Evolutionary conservation across 2,329 filamentous ascomycete genomes (phyloP), one percentile per base, ranked within the genome.

Genomic region (Sporothrix mexicana): DNA sequence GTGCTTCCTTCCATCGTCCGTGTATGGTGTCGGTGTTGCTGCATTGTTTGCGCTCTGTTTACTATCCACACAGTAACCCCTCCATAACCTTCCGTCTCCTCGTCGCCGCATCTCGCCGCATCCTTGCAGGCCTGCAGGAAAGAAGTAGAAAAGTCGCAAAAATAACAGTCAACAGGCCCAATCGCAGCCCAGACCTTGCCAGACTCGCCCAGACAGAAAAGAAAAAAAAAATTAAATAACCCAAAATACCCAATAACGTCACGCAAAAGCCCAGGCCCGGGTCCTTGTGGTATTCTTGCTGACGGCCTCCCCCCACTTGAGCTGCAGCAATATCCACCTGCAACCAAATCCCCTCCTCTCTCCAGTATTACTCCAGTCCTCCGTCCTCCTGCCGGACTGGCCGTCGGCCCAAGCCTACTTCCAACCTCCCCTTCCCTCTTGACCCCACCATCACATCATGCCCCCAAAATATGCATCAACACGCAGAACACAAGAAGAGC

Each of bases 291-390:
- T 55, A 57, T 70, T 70, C 67, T 73, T 67, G 72, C 74, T 76
- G 66, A 74, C 57, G 51, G 15, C 30, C 30, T 51, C 53, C 43
- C 73, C 73, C 75, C 74, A 73, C 75, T 76, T 75, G 59, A 72
- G 49, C 55, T 73, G 72, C 71, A 71, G 74, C 72, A 70, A 67
- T 66, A 66, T 66, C 41, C 61, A 61, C n/a, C 66, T 55, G 66
- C n/a, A 53, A 67, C 70, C 72, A 71, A 45, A 61, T 17, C 41
- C 23, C 36, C 20, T 62, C 8, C 13, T 41, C 5, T 45, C n/a
- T 25, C 59, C n/a, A 15, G n/a, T n/a, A n/a, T n/a, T n/a, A n/a
- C n/a, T n/a, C n/a, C n/a, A n/a, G n/a, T n/a, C n/a, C n/a, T n/a
- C n/a, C n/a, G n/a, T n/a, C n/a, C n/a, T n/a, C n/a, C n/a, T n/a